Base-by-base conservation (phyloP, 169 alveolate species). In the Babesia ovis region DNA sequence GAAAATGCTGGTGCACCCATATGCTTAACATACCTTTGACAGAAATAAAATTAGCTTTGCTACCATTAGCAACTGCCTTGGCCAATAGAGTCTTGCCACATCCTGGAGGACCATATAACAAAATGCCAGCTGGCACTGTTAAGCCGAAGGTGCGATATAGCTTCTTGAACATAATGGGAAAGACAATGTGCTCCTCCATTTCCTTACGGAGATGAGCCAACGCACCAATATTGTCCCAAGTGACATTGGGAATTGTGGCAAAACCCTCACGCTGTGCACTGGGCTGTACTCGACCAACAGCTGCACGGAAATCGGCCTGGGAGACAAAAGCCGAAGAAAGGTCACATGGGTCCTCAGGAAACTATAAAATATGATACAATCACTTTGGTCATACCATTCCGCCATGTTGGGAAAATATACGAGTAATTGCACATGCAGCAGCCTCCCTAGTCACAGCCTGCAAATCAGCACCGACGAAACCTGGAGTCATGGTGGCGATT, bases 81-180 rank as follows among this genome's bases (percentile, higher is more conserved):
- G 99, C 99, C 57, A 97, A 93, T 62, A 96, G 91, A 4, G 99
- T 97, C 82, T 97, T 97, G 18, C 99, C 99, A 86, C 99, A 96
- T 4, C 99, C 99, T 0, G 99, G 99, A 4, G 99, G 99, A 0
- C 99, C 99, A 87, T 95, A 96, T 50, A 97, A 85, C 68, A 97
- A 85, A n/a, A 97, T 97, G n/a, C 99, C 99, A 20, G 98, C 97
- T 22, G 98, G 97, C 43, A 95, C 92, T 0, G 94, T 91, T 27
- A 97, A 88, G 37, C 98, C 98, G 23, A 96, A 91, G 53, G 86
- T 88, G 76, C 92, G 91, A 75, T 95, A 95, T 69, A 94, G 91
- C 59, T 93, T 93, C 27, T 96, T 95, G 54, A 92, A 85, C 71
- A 88, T 77, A 22, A 97, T 95, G 6, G 99, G 98, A 34, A 94